Evolutionary conservation across 176 grass and related monocot genomes (phyloP), one percentile per base, ranked within the genome.

Genomic region (Rhynchospora tenuis): DNA sequence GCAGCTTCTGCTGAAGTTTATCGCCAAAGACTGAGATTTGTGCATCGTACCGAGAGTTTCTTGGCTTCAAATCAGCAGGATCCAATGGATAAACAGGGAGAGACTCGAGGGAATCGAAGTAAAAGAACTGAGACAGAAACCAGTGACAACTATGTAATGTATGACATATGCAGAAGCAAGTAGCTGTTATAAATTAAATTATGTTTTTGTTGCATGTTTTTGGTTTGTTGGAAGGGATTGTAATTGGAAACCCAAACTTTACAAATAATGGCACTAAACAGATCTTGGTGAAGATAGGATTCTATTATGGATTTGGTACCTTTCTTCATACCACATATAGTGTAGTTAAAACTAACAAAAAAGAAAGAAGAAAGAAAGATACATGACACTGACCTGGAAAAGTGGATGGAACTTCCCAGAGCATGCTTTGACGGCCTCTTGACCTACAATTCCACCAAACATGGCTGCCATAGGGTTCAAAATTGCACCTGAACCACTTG

Each of bases 401-500:
- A 90, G 88, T 58, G 92, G 92, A 82, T 79, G 85, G 66, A 94
- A 94, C 57, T 94, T 94, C 20, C 92, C 92, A 84, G 92, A 88
- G 65, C 92, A 94, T 65, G 92, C 89, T 82, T 91, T 94, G 52
- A 91, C 62, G 84, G 90, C 86, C 86, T 94, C 92, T 84, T 94
- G 92, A 78, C 92, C 86, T 52, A 94, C 88, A 60, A 94, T 90
- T 72, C 90, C 90, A 81, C 93, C 93, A 89, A 95, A 95, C 59
- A 95, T 90, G 28, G 88, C 88, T 76, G 93, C 93, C 93, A 95
- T 95, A 85, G 93, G 90, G 73, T 92, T 95, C 81, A 95, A 88
- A 50, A 92, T 84, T 80, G 90, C 88, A 84, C 84, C 84, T 60
- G 93, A 95, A 90, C 93, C 90, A 88, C 85, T 85, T 68, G 93